Evolutionary conservation across 345 rosid species (phyloP), one percentile per base, ranked within the genome.

Genomic region (Eucalyptus caleyi): DNA sequence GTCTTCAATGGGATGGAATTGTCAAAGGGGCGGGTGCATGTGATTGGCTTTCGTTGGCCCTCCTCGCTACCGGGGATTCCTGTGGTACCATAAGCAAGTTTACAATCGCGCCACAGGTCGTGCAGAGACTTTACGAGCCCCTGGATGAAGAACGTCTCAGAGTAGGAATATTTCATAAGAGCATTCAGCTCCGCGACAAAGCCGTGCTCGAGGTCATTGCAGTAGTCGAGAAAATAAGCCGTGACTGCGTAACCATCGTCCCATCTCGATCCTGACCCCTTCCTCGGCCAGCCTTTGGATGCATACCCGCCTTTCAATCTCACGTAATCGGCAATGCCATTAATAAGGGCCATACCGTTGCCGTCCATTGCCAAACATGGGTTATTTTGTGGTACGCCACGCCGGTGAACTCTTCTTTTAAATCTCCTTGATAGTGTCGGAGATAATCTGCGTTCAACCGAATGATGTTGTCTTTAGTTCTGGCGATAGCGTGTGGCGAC

Each of bases 191-290:
- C 86, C 9, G 69, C 19, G 16, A 67, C 59, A 7, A 89, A 89
- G 23, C 86, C 72, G 2, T 34, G 51, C 88, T 50, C 50, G 1
- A 89, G 85, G 47, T 30, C 86, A 50, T 49, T 50, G 67, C 90
- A 89, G 85, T 89, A 89, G 53, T 89, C 44, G 16, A 89, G 88
- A 34, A 89, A 89, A 59, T 86, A 86, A 26, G 90, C 90, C 30
- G 90, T 89, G n/a, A 67, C 65, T 2, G 83, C 88, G 30, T 86
- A 50, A 44, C 90, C 88, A 16, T 89, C 30, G 34, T 69, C 86
- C 90, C 90, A 89, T 51, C 88, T 86, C 45, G 88, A 89, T 9
- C 90, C 88, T 14, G 90, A 86, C 10, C 88, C 90, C 85, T 45
- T 85, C 37, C 37, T 88, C 27, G 82, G 80, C 89, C 85, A 88